phyloP scores from a whole-genome alignment of 495 filamentous ascomycete genomes.

The Trichoderma erinaceum region DNA sequence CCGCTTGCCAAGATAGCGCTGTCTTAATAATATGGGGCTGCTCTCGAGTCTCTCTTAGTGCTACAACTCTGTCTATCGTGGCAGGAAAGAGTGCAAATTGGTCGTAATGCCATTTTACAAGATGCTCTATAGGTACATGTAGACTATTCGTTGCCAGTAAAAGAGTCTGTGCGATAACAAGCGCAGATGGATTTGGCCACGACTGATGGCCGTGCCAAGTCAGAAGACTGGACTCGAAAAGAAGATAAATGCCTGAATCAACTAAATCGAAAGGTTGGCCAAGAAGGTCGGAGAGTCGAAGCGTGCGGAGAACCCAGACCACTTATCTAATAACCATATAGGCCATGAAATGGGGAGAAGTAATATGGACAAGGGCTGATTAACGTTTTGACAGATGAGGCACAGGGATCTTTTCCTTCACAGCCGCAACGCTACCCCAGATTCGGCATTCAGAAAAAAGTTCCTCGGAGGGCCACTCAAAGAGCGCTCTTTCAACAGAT shows the following conservation, averaged over 20 bases:
- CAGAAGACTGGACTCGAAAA: too few relatives aligned
- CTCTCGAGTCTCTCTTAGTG: not conserved
- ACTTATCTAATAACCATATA: too few relatives aligned
- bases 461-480: not conserved
- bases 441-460: constrained; percentile 7
- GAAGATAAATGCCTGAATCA: not conserved
- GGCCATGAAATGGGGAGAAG: too few relatives aligned
- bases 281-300: not conserved
- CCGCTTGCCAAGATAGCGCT: constrained; percentile 1
- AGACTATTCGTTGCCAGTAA: too few relatives aligned
- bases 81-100: too few relatives aligned
- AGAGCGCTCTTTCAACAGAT: not conserved
- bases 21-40: constrained; percentile 6
- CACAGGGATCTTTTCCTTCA: not conserved
- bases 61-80: too few relatives aligned
- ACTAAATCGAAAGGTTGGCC: not conserved
- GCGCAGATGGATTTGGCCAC: too few relatives aligned
- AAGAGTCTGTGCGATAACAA: too few relatives aligned
- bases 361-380: not conserved
- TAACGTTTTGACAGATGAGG: not conserved
- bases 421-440: not conserved
- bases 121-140: too few relatives aligned
- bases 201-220: too few relatives aligned
- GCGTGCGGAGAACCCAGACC: too few relatives aligned
- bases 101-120: too few relatives aligned